Conservation (phyloP, 2,329 filamentous ascomycete genomes). For the Colletotrichum agaves region DNA sequence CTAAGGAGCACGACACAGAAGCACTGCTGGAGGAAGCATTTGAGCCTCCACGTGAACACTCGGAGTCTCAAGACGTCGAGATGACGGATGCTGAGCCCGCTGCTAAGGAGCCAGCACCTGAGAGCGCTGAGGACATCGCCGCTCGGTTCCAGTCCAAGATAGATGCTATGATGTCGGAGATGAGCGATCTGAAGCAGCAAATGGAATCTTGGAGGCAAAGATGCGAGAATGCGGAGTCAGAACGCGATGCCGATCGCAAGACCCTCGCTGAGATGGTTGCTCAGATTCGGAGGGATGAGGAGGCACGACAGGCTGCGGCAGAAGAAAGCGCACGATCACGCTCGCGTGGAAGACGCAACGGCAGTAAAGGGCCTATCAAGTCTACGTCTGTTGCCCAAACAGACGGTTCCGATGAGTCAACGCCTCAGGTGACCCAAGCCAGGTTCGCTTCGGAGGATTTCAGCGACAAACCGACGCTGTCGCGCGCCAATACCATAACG, state of each 20-base stretch:
- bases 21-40: conserved; percentile 58
- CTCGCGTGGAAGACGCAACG: conserved; percentile 43
- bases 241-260: conserved; percentile 77
- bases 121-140: conserved; percentile 50
- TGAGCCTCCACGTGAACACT: conserved; percentile 54
- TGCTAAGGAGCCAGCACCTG: conserved; percentile 43
- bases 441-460: conserved; percentile 45
- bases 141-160: conserved; percentile 74
- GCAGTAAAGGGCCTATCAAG: conserved; percentile 26
- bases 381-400: conserved; percentile 6
- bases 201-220: conserved; percentile 81
- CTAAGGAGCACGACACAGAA: conserved; percentile 50
- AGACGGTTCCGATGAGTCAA: conserved; percentile 16
- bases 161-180: conserved; percentile 80
- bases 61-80: conserved; percentile 41
- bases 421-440: conserved; percentile 32
- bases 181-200: conserved; percentile 82
- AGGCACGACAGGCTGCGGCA: conserved; percentile 56
- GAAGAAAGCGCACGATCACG: conserved; percentile 54
- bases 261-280: conserved; percentile 89
- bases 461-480: conserved; percentile 55
- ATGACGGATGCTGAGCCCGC: conserved; percentile 38
- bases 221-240: conserved; percentile 83
- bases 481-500: conserved; percentile 61
- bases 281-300: conserved; percentile 78